Conservation (phyloP, 1,284 basidiomycete species). For the Gastroboletus turbinatus region DNA sequence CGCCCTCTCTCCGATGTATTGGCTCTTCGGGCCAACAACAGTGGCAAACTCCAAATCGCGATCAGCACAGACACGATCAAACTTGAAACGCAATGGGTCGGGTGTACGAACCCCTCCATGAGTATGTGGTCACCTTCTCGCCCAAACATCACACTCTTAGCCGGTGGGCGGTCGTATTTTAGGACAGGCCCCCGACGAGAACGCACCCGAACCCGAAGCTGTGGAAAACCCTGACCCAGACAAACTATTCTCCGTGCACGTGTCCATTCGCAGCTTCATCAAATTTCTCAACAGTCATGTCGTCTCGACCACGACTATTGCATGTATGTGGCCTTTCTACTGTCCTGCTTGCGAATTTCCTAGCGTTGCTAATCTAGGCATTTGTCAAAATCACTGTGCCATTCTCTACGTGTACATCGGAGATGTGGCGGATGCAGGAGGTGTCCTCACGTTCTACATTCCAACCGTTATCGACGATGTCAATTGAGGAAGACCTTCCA, state of each 20-base stretch:
- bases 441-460: conserved; percentile 88
- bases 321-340: conserved; percentile 52
- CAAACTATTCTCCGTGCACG: conserved; percentile 62
- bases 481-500: conserved; percentile 10
- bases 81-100: conserved; percentile 81
- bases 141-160: not conserved
- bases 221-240: conserved; percentile 47
- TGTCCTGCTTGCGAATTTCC: not conserved
- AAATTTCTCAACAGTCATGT: conserved; percentile 85
- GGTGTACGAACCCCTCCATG: conserved; percentile 67
- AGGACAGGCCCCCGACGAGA: conserved; percentile 34
- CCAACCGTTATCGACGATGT: conserved; percentile 57
- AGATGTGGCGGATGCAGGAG: conserved; percentile 76
- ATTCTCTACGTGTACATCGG: conserved; percentile 92
- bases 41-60: conserved; percentile 62
- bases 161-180: conserved; percentile 6
- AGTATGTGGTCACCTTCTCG: conserved; percentile 40
- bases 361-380: conserved; percentile 47
- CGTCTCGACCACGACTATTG: conserved; percentile 85
- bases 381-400: conserved; percentile 83
- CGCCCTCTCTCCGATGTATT: conserved; percentile 75
- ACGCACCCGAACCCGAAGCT: conserved; percentile 35
- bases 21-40: conserved; percentile 67
- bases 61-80: conserved; percentile 70
- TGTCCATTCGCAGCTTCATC: conserved; percentile 75